Conservation (phyloP, 1,284 basidiomycete genomes). For the Cutaneotrichosporon cutaneum region DNA sequence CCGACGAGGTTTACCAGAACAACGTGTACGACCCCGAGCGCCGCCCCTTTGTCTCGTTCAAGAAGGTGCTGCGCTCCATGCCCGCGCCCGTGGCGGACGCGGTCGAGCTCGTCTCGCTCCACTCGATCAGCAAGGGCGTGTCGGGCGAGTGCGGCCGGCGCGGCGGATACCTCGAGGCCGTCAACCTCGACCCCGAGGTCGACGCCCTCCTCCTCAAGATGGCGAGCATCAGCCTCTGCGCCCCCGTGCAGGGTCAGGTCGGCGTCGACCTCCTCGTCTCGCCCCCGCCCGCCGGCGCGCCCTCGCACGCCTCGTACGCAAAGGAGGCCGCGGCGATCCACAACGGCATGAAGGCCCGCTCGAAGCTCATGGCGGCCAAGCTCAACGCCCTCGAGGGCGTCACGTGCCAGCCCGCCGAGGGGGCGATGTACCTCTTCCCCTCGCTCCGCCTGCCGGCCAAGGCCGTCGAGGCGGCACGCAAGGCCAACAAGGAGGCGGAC, state of each 20-base stretch:
- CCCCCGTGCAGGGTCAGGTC: constrained; percentile 72
- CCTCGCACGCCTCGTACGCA: constrained; percentile 71
- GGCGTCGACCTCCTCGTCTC: constrained; percentile 83
- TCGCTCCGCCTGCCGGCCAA: constrained; percentile 64
- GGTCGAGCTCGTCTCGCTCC: constrained; percentile 80
- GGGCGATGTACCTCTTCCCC: constrained; percentile 81
- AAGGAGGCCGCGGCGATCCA: constrained; percentile 74
- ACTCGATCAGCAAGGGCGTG: constrained; percentile 89
- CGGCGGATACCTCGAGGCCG: constrained; percentile 85
- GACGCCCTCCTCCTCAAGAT: constrained; percentile 84
- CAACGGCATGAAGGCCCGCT: constrained; percentile 66
- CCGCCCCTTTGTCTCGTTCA: constrained; percentile 82
- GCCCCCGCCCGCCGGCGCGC: constrained; percentile 69
- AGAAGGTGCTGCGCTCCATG: constrained; percentile 67
- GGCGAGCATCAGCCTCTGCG: constrained; percentile 78
- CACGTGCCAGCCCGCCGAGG: constrained; percentile 73
- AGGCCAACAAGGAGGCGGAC: constrained; percentile 71
- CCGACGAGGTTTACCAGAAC: constrained; percentile 88
- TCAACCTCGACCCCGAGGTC: constrained; percentile 70
- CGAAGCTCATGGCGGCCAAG: constrained; percentile 65
- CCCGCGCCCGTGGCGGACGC: constrained; percentile 53
- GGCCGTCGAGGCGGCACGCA: constrained; percentile 67
- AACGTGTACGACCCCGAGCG: constrained; percentile 68
- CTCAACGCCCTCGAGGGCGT: constrained; percentile 74
- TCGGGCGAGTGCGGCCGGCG: constrained; percentile 87